A percentile compares a stretch with the other conserved stretches of the same genome.
Conservation (phyloP, 345 rosid genomes). For the Euphorbia lathyris region DNA sequence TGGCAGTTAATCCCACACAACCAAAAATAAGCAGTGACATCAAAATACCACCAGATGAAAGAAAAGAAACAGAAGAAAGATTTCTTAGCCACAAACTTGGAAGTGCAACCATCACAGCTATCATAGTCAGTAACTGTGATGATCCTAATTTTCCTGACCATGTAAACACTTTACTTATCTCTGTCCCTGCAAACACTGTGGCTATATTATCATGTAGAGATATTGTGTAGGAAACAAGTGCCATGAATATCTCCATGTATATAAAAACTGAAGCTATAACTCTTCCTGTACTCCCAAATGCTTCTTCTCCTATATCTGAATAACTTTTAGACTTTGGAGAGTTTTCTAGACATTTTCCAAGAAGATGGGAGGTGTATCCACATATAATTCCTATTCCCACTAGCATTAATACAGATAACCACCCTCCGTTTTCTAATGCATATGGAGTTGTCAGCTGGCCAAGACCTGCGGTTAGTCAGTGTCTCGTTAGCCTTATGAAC, state of each 20-base stretch:
- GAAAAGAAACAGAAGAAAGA: constrained; percentile 69
- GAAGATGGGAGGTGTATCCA: constrained; percentile 57
- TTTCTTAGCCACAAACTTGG: constrained; percentile 76
- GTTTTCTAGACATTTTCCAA: constrained; percentile 63
- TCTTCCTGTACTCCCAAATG: constrained; percentile 54
- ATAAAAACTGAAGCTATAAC: constrained; percentile 45
- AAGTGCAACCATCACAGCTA: constrained; percentile 57
- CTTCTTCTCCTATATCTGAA: constrained; percentile 57
- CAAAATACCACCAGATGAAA: constrained; percentile 63
- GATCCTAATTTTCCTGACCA: constrained; percentile 33
- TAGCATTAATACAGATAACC: constrained; percentile 59
- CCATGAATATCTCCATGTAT: constrained; percentile 72
- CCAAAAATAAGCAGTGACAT: constrained; percentile 64
- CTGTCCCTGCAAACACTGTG: constrained; percentile 42
- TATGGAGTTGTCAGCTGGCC: constrained; percentile 78
- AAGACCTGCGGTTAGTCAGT: constrained; percentile 40
- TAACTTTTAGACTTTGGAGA: constrained; percentile 61
- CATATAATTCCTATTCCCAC: constrained; percentile 47
- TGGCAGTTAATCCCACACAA: constrained; percentile 52
- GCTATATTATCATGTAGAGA: constrained; percentile 71
- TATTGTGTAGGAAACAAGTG: constrained; percentile 75
- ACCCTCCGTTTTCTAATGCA: constrained; percentile 68
- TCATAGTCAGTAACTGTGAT: constrained; percentile 46
- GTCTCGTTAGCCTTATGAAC: no score
- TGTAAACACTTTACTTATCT: constrained; percentile 14